phyloP scores from a whole-genome alignment of 2,329 filamentous ascomycete genomes.

The Colletotrichum endophyticum region DNA sequence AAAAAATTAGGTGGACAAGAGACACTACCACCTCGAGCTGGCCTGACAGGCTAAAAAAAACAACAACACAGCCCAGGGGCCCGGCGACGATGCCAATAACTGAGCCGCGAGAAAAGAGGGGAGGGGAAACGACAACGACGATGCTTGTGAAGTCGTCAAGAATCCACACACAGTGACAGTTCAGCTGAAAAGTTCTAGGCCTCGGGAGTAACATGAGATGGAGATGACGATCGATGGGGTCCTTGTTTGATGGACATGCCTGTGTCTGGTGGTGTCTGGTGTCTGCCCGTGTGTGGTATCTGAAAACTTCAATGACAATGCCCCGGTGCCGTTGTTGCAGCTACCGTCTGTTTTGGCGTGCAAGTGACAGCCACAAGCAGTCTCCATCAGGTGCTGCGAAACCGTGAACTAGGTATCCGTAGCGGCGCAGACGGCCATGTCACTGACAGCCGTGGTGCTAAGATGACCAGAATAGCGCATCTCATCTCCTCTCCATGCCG shows the following conservation, averaged over 20 bases:
- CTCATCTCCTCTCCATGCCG: constrained; percentile 5
- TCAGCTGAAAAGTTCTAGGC: background rate
- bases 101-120: background rate
- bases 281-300: background rate
- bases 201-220: background rate
- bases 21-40: background rate
- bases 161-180: background rate
- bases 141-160: background rate
- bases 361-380: background rate
- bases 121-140: background rate
- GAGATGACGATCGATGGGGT: background rate
- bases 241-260: background rate
- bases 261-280: background rate
- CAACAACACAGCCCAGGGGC: background rate
- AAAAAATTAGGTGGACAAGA: background rate
- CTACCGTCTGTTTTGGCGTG: background rate
- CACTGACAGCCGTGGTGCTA: background rate
- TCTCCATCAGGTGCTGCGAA: background rate
- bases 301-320: background rate
- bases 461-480: constrained; percentile 15
- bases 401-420: background rate
- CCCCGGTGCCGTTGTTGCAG: background rate
- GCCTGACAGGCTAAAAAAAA: background rate
- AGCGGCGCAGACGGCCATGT: background rate
- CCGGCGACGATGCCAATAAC: background rate